These are phyloP conservation scores for Neonectria hederae DNA, from an alignment of 2,329 filamentous ascomycete genomes.

Conservation along the genomic window DNA sequence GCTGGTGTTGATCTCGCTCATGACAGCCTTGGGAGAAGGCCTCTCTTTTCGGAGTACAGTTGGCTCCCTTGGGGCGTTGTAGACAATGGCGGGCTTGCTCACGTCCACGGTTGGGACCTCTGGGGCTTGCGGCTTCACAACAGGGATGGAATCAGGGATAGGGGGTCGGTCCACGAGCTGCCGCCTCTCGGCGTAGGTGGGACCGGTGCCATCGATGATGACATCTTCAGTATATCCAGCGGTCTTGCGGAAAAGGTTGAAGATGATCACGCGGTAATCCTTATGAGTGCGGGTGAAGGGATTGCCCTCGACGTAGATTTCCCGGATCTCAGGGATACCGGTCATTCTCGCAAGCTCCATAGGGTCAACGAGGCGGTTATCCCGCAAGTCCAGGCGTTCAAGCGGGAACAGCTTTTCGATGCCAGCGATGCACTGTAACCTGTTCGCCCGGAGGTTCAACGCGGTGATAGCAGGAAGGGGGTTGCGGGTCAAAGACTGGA, in stretches of 20 bases:
- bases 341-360: constrained; percentile 90
- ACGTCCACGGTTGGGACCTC: constrained; percentile 72
- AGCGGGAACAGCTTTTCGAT: constrained; percentile 89
- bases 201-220: constrained; percentile 83
- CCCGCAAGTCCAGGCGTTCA: constrained; percentile 88
- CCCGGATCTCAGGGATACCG: constrained; percentile 87
- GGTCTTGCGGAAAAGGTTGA: constrained; percentile 92
- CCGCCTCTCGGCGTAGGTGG: constrained; percentile 86
- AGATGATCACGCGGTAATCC: constrained; percentile 87
- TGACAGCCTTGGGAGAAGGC: constrained; percentile 60
- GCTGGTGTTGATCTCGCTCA: constrained; percentile 66
- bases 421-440: constrained; percentile 85
- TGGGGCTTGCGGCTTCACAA: constrained; percentile 74
- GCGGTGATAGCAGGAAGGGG: constrained; percentile 93
- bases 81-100: constrained; percentile 71
- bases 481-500: constrained; percentile 86
- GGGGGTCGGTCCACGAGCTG: constrained; percentile 84
- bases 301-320: constrained; percentile 93
- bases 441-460: constrained; percentile 89
- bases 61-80: constrained; percentile 60
- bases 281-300: constrained; percentile 89
- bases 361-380: constrained; percentile 91
- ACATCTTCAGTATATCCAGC: constrained; percentile 93
- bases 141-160: constrained; percentile 78
- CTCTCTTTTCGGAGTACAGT: constrained; percentile 68